A percentile compares a stretch with the other conserved stretches of the same genome.
phyloP scores from a whole-genome alignment of 139 green algal genomes.

The Chlorella sp. region DNA sequence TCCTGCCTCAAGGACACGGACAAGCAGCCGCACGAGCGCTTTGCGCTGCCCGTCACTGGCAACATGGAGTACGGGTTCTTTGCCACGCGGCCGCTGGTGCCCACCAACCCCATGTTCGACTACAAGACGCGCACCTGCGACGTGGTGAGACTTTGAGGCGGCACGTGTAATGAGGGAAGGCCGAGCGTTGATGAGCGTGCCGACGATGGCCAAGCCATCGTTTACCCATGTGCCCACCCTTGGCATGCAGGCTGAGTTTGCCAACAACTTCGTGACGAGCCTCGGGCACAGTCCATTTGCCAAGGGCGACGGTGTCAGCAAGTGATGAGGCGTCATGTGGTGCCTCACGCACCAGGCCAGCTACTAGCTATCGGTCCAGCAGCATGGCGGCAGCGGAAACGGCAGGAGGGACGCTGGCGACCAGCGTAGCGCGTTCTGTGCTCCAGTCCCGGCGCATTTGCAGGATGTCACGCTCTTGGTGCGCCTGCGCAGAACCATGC shows the following conservation, averaged over 20 bases:
- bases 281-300: neutral
- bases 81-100: constrained; percentile 10
- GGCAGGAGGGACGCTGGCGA: too few species aligned
- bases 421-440: neutral
- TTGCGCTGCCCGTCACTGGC: constrained; percentile 41
- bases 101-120: constrained; percentile 44
- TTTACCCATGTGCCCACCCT: too few species aligned
- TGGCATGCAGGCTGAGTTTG: too few species aligned
- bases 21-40: constrained; percentile 31
- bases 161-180: too few species aligned
- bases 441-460: neutral
- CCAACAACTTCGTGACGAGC: neutral
- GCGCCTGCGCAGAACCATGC: too few species aligned
- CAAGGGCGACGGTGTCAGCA: neutral
- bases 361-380: too few species aligned
- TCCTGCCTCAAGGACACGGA: constrained; percentile 38
- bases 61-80: constrained; percentile 60
- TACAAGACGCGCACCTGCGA: constrained; percentile 18
- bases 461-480: neutral
- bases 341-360: too few species aligned
- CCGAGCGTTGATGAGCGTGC: too few species aligned
- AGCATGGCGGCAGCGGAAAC: too few species aligned
- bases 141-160: too few species aligned
- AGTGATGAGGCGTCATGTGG: neutral
- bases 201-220: too few species aligned